Base-by-base conservation (phyloP, 768 basidiomycete genomes). In the Podaxis sp. region DNA sequence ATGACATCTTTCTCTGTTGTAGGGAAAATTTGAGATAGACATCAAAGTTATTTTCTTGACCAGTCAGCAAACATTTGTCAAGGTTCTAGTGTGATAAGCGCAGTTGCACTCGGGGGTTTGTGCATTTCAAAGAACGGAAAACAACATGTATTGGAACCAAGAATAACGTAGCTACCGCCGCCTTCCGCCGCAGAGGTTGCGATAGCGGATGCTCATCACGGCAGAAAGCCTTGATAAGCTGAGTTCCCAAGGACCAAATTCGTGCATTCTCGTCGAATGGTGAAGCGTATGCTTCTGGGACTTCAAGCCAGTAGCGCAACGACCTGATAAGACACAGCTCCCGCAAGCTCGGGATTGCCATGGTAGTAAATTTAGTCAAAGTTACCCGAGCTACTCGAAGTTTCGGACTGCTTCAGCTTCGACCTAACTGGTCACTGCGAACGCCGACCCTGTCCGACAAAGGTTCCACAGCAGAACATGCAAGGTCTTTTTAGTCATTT, bases 141-240 rank as follows among this genome's bases (percentile, higher is more conserved):
- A 20, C 6, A 7, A 46, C 10, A 22, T n/a, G 6, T 20, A 46
- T 10, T 46, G n/a, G n/a, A n/a, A 20, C n/a, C 15, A 22, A 46
- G 44, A n/a, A 46, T 46, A 17, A 33, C 33, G 44, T 46, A 20
- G 17, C 7, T 8, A 46, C 44, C 8, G 17, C 17, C 44, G n/a
- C 20, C 20, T 20, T 46, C 7, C 41, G 33, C n/a, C 44, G 15
- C 44, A 20, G 6, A 22, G n/a, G n/a, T 20, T 46, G 44, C n/a
- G 17, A 46, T 46, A 17, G 7, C 13, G 44, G 44, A 46, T 46
- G 24, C 20, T 28, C 49, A 50, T 28, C 12, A 28, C 13, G 49
- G 49, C 24, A 50, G 46, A 40, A 40, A 57, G 33, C 56, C 26
- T 57, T 46, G 56, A 57, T 57, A 57, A 57, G 56, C 26, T 28